Base-by-base conservation (phyloP, 1,139 yeast genomes). In the Casaregolazyma suthepensis region DNA sequence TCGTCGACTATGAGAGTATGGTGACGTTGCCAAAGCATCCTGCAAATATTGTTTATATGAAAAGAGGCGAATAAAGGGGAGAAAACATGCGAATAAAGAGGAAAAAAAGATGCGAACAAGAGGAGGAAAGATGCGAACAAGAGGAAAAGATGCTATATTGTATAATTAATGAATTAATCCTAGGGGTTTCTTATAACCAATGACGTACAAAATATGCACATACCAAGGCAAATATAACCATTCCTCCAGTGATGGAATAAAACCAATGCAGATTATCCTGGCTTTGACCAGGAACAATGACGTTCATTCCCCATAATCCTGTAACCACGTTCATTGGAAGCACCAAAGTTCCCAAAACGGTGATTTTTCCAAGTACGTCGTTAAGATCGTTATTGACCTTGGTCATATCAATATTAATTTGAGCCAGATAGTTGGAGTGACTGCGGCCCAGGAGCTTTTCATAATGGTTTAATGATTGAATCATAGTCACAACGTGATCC, bases 291-390 rank as follows among this genome's bases (percentile, higher is more conserved):
- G 99, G 99, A 40, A 93, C 98, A 10, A 87, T 62, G 60, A 95
- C 96, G 72, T 93, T 93, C 99, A 93, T 93, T 57, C 99, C 99
- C 98, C 98, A 93, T 52, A 93, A 74, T 29, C 99, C 99, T 0
- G 99, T 93, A 22, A 93, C 85, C 54, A 93, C 88, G 67, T 93
- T 93, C 78, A 93, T 81, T 2, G 99, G 99, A 57, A 93, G 74
- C 7, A 93, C 96, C 57, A 93, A 87, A 0, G 98, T 90, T 77
- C 99, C 99, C 58, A 93, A 73, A 45, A 93, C 85, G 5, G 98
- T 89, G 54, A 93, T 88, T 66, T 91, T 88, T 2, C 97, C 96
- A 64, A 93, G 78, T 3, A 91, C 96, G 66, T 93, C 98, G 68
- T 93, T 93, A 79, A 95, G 91, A 63, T 91, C 97, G 65, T 93